Evolutionary conservation across 148 eudicot genomes (phyloP), one percentile per base, ranked within the genome.

Genomic region (Spergularia marina): DNA sequence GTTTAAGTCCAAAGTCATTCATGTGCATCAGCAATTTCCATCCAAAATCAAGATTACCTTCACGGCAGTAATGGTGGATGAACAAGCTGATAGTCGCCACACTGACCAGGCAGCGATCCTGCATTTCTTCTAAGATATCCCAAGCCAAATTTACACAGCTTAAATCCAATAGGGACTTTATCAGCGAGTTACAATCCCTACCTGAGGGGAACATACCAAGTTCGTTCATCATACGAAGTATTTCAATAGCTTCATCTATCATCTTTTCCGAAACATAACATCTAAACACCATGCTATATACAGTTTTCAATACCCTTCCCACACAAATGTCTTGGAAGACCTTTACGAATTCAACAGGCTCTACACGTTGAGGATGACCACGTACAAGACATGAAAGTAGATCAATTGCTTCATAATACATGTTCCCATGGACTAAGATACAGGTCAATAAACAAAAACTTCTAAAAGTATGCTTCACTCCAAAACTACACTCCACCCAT

Each of bases 281-380:
- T 52, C 82, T 53, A 53, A 85, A 86, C 78, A 85, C 83, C 85
- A 87, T 85, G 80, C 91, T 85, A 73, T 72, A 82, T 68, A 82
- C 81, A 60, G 78, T 84, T 78, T 74, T 79, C 72, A 65, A 71
- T 74, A 41, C 67, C 69, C 77, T 49, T 36, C 71, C 62, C 11
- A 36, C 25, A 82, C 78, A 75, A 23, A 77, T 78, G 72, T 85
- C 83, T 60, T 71, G 70, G 53, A 83, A 60, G 55, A 77, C 71
- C 25, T 57, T 68, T 67, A 83, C 49, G 66, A 87, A 68, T 71
- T 76, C 47, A 41, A 54, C 61, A 61, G 53, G 72, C 64, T 79
- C 61, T 52, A 76, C 41, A 74, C 72, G 82, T 55, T 73, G 76
- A 7, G 72, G 60, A 64, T 74, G 72, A 68, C 81, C 75, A 73